Evolutionary conservation across 1,284 basidiomycete species (phyloP), one percentile per base, ranked within the genome.

Genomic region (Cutaneotrichosporon sp.): DNA sequence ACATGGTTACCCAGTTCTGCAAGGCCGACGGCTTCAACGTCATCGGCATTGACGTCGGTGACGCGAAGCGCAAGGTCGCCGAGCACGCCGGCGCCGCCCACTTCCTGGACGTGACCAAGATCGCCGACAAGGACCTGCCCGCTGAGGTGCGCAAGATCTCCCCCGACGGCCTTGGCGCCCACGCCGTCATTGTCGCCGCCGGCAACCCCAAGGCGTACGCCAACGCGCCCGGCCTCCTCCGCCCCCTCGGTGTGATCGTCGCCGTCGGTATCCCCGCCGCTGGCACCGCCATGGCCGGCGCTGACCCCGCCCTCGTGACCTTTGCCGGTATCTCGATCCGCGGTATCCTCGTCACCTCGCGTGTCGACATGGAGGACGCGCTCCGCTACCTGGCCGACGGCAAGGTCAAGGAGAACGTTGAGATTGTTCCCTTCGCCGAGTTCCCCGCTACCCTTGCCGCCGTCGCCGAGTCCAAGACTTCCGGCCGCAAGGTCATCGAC

Each of bases 281-380:
- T 49, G 62, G 75, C 64, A 66, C 69, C 29, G 72, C 77, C 54
- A 69, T 79, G 59, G 70, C 67, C 56, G 65, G 71, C 54, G 77
- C 72, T 43, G 69, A 69, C 62, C 63, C 63, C n/a, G 54, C 68
- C 47, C 63, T 69, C 27, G 71, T 71, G 69, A 74, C 75, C 63
- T 79, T 80, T 60, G 64, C 66, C 59, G 70, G 82, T 68, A 73
- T 81, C 62, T 69, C 73, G 38, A 80, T 77, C 43, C 71, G 79
- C 50, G 67, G 68, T 46, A 69, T 75, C 65, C 75, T 76, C 34
- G 70, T 81, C 62, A 63, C 64, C 36, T 62, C 61, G 18, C 64
- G 64, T 54, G 42, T 24, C 16, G 64, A 66, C 64, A 66, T 66
- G 64, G 29, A 22, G 18, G 61, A 63, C 31, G 64, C 64, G 6